Evolutionary conservation across 768 basidiomycete genomes (phyloP), one percentile per base, ranked within the genome.

Genomic region (Cyathus striatus): DNA sequence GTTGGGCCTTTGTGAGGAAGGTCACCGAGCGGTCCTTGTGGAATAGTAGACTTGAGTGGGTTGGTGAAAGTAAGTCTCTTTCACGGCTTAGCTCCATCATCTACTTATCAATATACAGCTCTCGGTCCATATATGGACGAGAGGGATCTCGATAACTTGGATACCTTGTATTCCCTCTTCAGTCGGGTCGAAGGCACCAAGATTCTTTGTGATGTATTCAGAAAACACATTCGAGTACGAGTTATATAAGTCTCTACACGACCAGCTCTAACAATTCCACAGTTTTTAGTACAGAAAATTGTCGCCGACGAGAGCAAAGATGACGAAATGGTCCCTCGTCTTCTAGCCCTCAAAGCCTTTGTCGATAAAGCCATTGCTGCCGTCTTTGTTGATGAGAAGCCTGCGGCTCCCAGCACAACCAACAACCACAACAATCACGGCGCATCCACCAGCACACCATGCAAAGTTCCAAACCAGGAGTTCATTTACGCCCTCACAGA

Each of bases 291-390:
- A 2, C 61, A 71, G 41, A 50, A 55, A n/a, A 83, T 92, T 46
- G 84, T 92, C 45, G 76, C 72, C 37, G 82, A 89, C 52, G 49
- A 52, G 3, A 63, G 63, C 4, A 66, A 64, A 12, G 91, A 92
- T 42, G 89, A 87, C 9, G 68, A 75, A 16, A 92, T 94, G 89
- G 83, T 94, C 3, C 69, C 77, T 16, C 69, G 74, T 16, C 74
- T 94, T 1, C 72, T 92, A 25, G 64, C 75, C 7, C 79, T 88
- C 65, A 89, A 86, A 54, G 55, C 69, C 5, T 70, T 77, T 25
- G 72, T 75, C 2, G 78, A 86, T 49, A 55, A 58, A 0, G 62
- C 77, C 4, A 68, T 84, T 26, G 53, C 54, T 4, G 58, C 60
- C 0, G 71, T 78, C 27, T 90, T 90, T 59, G 52, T 73, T 14